These are phyloP conservation scores for Sphaerulina populicola DNA, from an alignment of 2,329 filamentous ascomycete genomes.

Conservation along the genomic window DNA sequence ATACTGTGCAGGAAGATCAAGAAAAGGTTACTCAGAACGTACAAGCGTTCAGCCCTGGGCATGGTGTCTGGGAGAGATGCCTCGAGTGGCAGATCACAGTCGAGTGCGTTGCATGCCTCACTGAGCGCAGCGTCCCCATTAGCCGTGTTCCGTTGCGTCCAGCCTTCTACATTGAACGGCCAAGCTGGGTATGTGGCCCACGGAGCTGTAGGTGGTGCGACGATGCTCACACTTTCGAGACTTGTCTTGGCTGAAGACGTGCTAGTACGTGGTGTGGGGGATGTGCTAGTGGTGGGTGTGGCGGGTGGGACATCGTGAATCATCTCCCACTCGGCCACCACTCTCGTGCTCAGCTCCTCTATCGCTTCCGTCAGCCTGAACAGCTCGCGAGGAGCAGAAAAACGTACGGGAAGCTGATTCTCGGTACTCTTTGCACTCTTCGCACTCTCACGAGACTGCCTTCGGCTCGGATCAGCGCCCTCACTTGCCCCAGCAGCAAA, in stretches of 20 bases:
- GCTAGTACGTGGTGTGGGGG: conserved; percentile 4
- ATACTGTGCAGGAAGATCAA: conserved; percentile 66
- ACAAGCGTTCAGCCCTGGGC: conserved; percentile 59
- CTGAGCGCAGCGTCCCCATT: conserved; percentile 40
- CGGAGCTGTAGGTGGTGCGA: conserved; percentile 33
- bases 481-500: conserved; percentile 6
- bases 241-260: background rate
- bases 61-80: conserved; percentile 56
- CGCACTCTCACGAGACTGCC: background rate
- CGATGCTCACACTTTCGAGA: background rate
- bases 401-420: conserved; percentile 49
- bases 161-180: conserved; percentile 51
- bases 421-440: conserved; percentile 6
- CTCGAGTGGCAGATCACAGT: conserved; percentile 57
- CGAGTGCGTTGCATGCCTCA: conserved; percentile 56
- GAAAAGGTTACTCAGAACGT: conserved; percentile 63
- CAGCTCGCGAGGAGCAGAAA: conserved; percentile 78
- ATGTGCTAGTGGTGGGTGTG: conserved; percentile 25
- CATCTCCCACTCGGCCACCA: conserved; percentile 57
- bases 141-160: conserved; percentile 36
- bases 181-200: conserved; percentile 51
- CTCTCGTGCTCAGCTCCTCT: conserved; percentile 51
- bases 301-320: conserved; percentile 32
- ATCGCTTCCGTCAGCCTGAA: conserved; percentile 82
- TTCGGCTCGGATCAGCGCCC: background rate